Evolutionary conservation across 768 basidiomycete species (phyloP).

Genomic region (Suillus tomentosus): DNA sequence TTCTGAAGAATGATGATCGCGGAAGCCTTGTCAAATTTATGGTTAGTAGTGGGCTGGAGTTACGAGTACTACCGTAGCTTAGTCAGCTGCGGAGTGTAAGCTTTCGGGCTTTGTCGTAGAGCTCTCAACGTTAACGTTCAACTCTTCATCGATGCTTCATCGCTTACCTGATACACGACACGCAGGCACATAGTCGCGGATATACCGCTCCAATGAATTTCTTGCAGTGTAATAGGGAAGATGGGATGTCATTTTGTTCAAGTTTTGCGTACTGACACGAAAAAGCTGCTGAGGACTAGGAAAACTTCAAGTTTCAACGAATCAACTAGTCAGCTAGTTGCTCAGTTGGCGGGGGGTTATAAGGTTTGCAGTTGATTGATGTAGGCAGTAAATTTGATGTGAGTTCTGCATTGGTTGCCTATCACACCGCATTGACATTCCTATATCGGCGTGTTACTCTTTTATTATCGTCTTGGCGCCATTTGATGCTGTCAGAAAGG

Average conservation of each 20-base stretch:
- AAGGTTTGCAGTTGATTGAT: not conserved
- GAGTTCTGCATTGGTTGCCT: not conserved
- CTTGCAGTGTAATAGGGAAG: not conserved
- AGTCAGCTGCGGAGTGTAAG: not conserved
- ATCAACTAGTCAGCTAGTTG: not conserved
- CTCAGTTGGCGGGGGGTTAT: not conserved
- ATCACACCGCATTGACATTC: not conserved
- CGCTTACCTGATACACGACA: not conserved
- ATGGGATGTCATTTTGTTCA: not conserved
- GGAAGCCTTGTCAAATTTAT: too few species aligned
- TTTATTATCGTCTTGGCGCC: not conserved
- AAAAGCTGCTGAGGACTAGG: not conserved
- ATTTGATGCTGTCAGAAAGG: not conserved
- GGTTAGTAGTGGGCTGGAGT: too few species aligned
- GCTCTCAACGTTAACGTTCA: too few species aligned
- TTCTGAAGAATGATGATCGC: too few species aligned
- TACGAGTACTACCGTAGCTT: not conserved
- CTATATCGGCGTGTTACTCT: not conserved
- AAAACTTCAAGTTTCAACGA: not conserved
- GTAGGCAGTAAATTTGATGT: not conserved
- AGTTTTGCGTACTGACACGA: not conserved
- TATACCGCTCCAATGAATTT: not conserved
- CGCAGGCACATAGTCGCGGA: not conserved
- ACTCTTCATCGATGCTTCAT: too few species aligned
- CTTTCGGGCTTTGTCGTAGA: too few species aligned